Evolutionary conservation across 176 grass and related monocot species (phyloP), one percentile per base, ranked within the genome.

Genomic region (Paspalum notatum): DNA sequence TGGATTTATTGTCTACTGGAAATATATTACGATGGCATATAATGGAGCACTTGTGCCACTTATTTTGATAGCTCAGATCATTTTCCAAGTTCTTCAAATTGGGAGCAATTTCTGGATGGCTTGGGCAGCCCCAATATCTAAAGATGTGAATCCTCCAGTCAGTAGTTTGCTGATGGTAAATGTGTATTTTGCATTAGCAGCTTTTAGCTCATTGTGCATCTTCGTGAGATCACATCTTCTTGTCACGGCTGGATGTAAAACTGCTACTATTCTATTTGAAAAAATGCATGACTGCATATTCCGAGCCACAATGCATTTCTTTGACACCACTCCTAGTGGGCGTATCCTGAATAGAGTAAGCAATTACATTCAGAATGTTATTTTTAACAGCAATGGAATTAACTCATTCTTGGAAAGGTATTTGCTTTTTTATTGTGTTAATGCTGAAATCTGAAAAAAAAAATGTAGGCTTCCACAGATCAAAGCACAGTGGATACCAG

Each of bases 21-120:
- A 80, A 56, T 90, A 90, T 53, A 80, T 95, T n/a, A 92, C 84
- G 18, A 68, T 90, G 70, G 87, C 82, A 83, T 90, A 95, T 42
- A 80, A 66, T 76, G 90, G 90, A 48, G 74, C 73, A 37, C 63
- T 92, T 64, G 93, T 92, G 21, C 90, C 87, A 9, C 61, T 90
- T 24, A 69, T 92, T 60, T 71, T 95, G 43, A 65, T 92, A 17
- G 87, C 78, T 9, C 87, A 92, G 53, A 85, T 95, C 24, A 37
- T 71, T 76, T 87, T 91, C 17, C 77, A 91, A 79, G 46, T 83
- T 42, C 56, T 95, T 80, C 90, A 88, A 77, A 90, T 90, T 61
- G 77, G 55, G 40, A 86, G 93, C 79, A 90, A 83, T 73, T 90
- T 87, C 58, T 92, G 87, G 93, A 92, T 95, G 74, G 79, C 90